A percentile compares a stretch with the other conserved stretches of the same genome.
phyloP scores from a whole-genome alignment of 2,329 filamentous ascomycete species.

The Phialocephala sp. region DNA sequence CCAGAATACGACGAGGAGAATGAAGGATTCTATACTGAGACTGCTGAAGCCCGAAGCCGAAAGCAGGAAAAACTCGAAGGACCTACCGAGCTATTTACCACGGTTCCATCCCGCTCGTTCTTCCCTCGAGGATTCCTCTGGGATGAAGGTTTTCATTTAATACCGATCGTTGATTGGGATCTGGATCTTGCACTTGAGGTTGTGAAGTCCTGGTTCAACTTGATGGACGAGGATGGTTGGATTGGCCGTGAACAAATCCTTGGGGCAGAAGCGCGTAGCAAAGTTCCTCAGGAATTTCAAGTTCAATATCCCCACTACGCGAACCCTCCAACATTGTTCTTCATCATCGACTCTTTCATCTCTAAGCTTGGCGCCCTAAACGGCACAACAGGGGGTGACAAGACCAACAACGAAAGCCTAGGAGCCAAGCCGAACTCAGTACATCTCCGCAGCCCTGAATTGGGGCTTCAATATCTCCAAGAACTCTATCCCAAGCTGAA shows the following conservation, averaged over 20 bases:
- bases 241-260: constrained; percentile 96
- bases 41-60: constrained; percentile 76
- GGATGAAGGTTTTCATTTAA: constrained; percentile 96
- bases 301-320: constrained; percentile 97
- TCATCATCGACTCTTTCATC: constrained; percentile 84
- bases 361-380: constrained; percentile 71
- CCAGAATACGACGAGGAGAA: constrained; percentile 93
- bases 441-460: constrained; percentile 69
- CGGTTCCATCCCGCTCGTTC: constrained; percentile 90
- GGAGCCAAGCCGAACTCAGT: constrained; percentile 59
- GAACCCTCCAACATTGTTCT: constrained; percentile 93
- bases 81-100: constrained; percentile 87
- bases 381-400: constrained; percentile 49
- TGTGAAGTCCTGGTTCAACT: constrained; percentile 91
- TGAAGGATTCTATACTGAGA: constrained; percentile 94
- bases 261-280: constrained; percentile 88
- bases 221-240: constrained; percentile 98
- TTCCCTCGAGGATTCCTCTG: constrained; percentile 96
- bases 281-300: constrained; percentile 92
- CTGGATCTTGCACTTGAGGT: constrained; percentile 86
- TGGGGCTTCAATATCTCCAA: constrained; percentile 73
- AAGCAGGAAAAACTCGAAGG: constrained; percentile 75
- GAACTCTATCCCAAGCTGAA: constrained; percentile 86
- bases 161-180: constrained; percentile 94
- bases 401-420: constrained; percentile 47